Evolutionary conservation across 2,329 filamentous ascomycete species (phyloP), one percentile per base, ranked within the genome.

Genomic region (Beauveria rudraprayagi): DNA sequence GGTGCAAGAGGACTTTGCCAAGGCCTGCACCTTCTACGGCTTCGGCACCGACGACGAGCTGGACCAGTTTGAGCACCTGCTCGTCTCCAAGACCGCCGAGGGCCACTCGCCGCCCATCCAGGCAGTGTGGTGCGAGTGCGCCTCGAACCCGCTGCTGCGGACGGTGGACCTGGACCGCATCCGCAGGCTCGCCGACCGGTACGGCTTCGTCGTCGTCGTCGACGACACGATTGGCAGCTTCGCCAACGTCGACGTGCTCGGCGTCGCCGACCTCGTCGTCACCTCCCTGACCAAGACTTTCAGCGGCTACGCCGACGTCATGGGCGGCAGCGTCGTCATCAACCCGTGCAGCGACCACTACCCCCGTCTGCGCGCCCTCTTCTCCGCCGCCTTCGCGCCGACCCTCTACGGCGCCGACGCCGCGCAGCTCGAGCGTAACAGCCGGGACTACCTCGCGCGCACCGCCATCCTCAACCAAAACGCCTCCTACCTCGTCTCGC

Each of bases 271-370:
- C 64, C 68, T 83, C 0, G 63, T 86, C 34, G 65, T 82, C 17
- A 79, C 79, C 0, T 80, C 77, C 26, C 72, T 85, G 17, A 85
- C 82, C n/a, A 86, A 86, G 69, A 76, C 77, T 1, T 85, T 87
- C 66, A 82, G 73, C 63, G 84, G 84, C 17, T 78, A 78, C 62
- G 76, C 81, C 24, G 77, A 86, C 65, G 78, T 81, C 53, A 78
- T 85, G 73, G 81, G 73, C 40, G 83, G 78, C n/a, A 78, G 76
- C 56, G 65, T 76, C 19, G 73, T 79, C 46, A 72, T 84, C 46
- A 82, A 81, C 66, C 80, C 80, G 0, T 66, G 73, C 3, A 80
- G 77, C 0, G 63, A 67, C 2, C 70, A 75, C 59, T 78, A 82
- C 66, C 6, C 63, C 3, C 61, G 67, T 22, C 70, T 84, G 10